A percentile compares a stretch with the other conserved stretches of the same genome.
Conservation (phyloP, 2,329 filamentous ascomycete species). For the Stromatinia cepivora region DNA sequence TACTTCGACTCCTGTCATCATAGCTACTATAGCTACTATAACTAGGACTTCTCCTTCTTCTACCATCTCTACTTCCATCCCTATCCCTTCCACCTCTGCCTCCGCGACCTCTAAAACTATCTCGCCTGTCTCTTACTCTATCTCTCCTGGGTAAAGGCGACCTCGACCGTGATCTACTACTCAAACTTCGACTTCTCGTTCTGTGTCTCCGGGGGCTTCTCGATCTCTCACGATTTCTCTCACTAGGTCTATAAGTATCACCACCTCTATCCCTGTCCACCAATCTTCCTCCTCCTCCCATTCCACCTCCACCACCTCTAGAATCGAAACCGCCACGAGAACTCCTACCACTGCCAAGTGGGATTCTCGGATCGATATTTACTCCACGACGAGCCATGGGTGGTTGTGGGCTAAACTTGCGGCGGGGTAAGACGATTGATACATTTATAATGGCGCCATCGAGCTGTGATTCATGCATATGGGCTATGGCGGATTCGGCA, state of each 20-base stretch:
- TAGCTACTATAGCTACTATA: constrained; percentile 62
- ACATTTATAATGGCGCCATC: constrained; percentile 42
- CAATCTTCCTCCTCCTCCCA: constrained; percentile 27
- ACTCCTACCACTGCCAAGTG: constrained; percentile 26
- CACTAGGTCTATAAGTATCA: constrained; percentile 15
- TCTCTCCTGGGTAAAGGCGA: constrained; percentile 7
- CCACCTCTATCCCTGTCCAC: constrained; percentile 14
- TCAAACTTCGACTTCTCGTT: constrained; percentile 13
- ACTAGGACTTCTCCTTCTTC: constrained; percentile 58
- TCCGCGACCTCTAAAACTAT: constrained; percentile 13
- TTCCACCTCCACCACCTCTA: constrained; percentile 5
- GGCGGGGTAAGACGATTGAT: constrained; percentile 42
- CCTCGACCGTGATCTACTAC: constrained; percentile 13
- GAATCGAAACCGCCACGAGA: constrained; percentile 29
- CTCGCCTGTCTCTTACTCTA: constrained; percentile 4
- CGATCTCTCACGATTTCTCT: constrained; percentile 11
- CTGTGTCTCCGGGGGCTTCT: constrained; percentile 21
- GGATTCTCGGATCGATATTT: constrained; percentile 56
- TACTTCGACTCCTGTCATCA: constrained; percentile 48
- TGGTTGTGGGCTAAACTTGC: constrained; percentile 76
- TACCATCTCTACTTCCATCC: constrained; percentile 38
- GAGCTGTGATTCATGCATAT: constrained; percentile 94
- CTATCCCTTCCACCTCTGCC: constrained; percentile 30
- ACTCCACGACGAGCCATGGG: constrained; percentile 66
- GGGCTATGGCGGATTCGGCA: constrained; percentile 84